These are phyloP conservation scores for Cutaneotrichosporon cavernicola DNA, from an alignment of 1,284 basidiomycete species.

Conservation along the genomic window DNA sequence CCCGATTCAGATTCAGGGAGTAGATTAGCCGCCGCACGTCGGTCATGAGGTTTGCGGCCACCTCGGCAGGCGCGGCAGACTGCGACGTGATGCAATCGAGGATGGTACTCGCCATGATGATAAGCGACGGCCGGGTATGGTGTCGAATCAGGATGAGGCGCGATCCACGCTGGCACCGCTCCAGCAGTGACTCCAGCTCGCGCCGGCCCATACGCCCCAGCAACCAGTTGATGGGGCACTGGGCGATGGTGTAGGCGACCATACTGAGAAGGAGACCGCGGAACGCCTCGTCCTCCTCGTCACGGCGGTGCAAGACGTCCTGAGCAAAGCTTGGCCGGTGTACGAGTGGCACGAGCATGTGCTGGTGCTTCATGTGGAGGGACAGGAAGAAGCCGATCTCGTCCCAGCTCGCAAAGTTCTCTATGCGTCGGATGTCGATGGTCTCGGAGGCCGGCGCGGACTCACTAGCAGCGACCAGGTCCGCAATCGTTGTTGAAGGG, in stretches of 20 bases:
- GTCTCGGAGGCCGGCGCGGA: not conserved
- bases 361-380: conserved; percentile 35
- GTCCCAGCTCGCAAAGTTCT: conserved; percentile 29
- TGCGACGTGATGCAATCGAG: conserved; percentile 19
- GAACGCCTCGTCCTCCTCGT: conserved; percentile 33
- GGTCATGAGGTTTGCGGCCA: conserved; percentile 22
- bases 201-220: conserved; percentile 23
- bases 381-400: conserved; percentile 35
- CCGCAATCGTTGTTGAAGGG: not conserved
- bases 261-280: conserved; percentile 34
- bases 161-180: conserved; percentile 28
- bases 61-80: conserved; percentile 21
- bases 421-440: conserved; percentile 19
- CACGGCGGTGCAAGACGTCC: conserved; percentile 32
- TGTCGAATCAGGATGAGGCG: conserved; percentile 30
- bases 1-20: conserved; percentile 26
- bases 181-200: conserved; percentile 25
- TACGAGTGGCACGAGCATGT: conserved; percentile 33
- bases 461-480: conserved; percentile 1
- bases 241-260: conserved; percentile 30
- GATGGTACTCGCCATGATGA: conserved; percentile 24
- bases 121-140: conserved; percentile 25
- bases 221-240: conserved; percentile 27
- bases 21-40: conserved; percentile 30
- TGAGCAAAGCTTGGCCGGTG: conserved; percentile 37